Evolutionary conservation across 2,329 filamentous ascomycete species (phyloP).

Genomic region (Colletotrichum sp.): DNA sequence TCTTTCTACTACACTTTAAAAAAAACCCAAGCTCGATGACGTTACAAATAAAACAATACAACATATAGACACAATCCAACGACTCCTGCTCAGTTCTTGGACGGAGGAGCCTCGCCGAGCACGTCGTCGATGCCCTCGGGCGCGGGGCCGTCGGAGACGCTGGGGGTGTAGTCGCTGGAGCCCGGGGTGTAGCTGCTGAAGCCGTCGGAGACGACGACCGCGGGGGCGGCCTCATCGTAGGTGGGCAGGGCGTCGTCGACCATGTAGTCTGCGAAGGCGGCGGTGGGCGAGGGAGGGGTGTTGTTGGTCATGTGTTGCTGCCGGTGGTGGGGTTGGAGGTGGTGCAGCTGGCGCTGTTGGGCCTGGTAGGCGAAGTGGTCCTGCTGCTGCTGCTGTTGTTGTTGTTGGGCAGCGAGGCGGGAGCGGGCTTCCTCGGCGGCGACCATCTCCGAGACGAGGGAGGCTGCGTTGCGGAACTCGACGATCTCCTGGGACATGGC

Average conservation of each 20-base stretch:
- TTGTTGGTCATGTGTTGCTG: neutral
- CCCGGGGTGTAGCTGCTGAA: conserved; percentile 44
- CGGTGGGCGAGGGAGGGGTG: conserved; percentile 29
- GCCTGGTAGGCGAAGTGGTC: conserved; percentile 13
- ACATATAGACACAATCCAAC: neutral
- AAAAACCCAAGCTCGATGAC: neutral
- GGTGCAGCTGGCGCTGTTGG: conserved; percentile 16
- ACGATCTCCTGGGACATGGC: conserved; percentile 55
- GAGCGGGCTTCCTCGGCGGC: conserved; percentile 44
- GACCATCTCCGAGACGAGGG: conserved; percentile 51
- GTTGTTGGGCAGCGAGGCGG: conserved; percentile 14
- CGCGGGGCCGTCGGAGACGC: conserved; percentile 16
- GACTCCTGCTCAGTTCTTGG: conserved; percentile 21
- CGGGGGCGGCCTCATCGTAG: conserved; percentile 41
- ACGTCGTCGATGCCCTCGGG: conserved; percentile 19
- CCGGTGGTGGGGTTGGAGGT: neutral
- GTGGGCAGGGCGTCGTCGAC: conserved; percentile 45
- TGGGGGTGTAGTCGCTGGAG: conserved; percentile 29
- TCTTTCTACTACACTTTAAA: neutral
- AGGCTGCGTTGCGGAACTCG: conserved; percentile 50
- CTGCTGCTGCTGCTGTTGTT: conserved; percentile 3
- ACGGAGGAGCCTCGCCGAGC: conserved; percentile 20
- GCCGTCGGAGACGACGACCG: conserved; percentile 46
- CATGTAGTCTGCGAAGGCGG: conserved; percentile 31
- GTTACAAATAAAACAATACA: neutral